phyloP scores from a whole-genome alignment of 108 stramenopile species.

The Nitzschia putrida region DNA sequence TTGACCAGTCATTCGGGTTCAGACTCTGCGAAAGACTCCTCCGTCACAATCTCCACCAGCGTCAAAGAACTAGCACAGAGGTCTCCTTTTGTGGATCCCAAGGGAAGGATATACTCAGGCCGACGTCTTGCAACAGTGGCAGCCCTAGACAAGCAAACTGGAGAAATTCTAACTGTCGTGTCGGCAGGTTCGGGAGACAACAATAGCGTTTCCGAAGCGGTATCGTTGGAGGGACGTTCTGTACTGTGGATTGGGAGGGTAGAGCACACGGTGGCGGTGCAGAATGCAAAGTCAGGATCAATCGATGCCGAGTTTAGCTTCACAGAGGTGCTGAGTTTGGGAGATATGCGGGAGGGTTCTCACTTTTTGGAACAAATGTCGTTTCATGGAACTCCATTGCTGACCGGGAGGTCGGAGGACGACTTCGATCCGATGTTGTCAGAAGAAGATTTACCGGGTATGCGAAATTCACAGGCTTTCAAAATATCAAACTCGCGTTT shows the following conservation, averaged over 20 bases:
- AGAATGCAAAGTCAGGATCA: constrained; percentile 68
- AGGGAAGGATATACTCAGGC: constrained; percentile 75
- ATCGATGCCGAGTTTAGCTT: constrained; percentile 73
- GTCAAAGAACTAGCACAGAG: constrained; percentile 71
- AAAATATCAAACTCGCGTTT: constrained; percentile 29
- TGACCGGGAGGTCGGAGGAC: background rate
- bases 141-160: constrained; percentile 69
- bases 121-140: constrained; percentile 62
- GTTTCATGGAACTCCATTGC: background rate
- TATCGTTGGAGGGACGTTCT: constrained; percentile 35
- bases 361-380: background rate
- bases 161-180: constrained; percentile 72
- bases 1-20: constrained; percentile 33
- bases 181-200: constrained; percentile 16
- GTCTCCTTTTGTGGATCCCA: constrained; percentile 79
- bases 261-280: constrained; percentile 72
- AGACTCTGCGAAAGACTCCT: constrained; percentile 35
- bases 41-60: constrained; percentile 47
- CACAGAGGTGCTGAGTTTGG: constrained; percentile 64
- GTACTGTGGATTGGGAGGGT: constrained; percentile 88
- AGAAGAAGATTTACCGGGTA: background rate
- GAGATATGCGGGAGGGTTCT: constrained; percentile 56
- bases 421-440: background rate
- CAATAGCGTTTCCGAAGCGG: constrained; percentile 10
- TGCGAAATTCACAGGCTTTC: background rate